These are phyloP conservation scores for Mycena filopes DNA, from an alignment of 768 basidiomycete species.

Conservation along the genomic window DNA sequence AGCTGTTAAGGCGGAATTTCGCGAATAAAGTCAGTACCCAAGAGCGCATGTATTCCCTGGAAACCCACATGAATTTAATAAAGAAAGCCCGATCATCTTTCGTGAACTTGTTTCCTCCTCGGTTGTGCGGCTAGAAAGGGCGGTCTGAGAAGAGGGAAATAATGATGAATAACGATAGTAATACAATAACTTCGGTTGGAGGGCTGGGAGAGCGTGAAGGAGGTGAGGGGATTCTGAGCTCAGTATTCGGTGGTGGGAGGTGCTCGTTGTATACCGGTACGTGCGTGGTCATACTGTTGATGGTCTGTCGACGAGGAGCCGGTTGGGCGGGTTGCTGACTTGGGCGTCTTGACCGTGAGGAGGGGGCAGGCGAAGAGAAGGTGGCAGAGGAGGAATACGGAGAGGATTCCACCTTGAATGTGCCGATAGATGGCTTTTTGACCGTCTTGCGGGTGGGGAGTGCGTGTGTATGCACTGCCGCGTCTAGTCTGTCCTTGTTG, in stretches of 20 bases:
- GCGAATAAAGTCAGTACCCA: too few relatives aligned
- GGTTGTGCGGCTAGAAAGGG: conserved; percentile 42
- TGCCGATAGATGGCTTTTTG: conserved; percentile 32
- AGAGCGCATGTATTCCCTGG: too few relatives aligned
- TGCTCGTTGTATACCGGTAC: conserved; percentile 57
- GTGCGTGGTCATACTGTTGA: conserved; percentile 71
- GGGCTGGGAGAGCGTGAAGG: conserved; percentile 79
- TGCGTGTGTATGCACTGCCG: conserved; percentile 42
- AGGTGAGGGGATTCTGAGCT: conserved; percentile 67
- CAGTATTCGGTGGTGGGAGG: conserved; percentile 69
- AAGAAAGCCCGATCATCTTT: conserved; percentile 74
- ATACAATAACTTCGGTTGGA: conserved; percentile 58
- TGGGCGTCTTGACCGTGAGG: conserved; percentile 38
- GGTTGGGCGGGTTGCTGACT: conserved; percentile 39
- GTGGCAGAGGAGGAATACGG: conserved; percentile 35
- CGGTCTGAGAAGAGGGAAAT: too few relatives aligned
- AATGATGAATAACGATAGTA: neutral
- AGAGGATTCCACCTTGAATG: conserved; percentile 36
- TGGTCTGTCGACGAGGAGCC: conserved; percentile 56
- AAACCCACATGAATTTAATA: conserved; percentile 73
- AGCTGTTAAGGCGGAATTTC: too few relatives aligned
- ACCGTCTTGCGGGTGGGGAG: conserved; percentile 23
- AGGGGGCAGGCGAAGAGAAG: conserved; percentile 36
- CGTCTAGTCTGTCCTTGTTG: conserved; percentile 69
- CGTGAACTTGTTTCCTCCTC: conserved; percentile 72